Evolutionary conservation across 1,284 basidiomycete species (phyloP), one percentile per base, ranked within the genome.

Genomic region (Gymnopus androsaceus): DNA sequence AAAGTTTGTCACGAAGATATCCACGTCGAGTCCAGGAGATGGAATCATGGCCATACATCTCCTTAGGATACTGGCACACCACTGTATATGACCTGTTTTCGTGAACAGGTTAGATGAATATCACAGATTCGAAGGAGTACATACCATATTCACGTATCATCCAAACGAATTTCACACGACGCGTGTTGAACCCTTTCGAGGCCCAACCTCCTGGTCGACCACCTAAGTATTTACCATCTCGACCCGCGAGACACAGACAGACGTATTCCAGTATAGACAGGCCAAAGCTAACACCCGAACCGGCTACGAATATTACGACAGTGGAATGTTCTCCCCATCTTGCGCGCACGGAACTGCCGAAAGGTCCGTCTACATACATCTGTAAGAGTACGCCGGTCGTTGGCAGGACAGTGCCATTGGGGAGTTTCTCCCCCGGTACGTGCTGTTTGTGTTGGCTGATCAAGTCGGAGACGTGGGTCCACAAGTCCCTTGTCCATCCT

Each of bases 131-230:
- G n/a, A n/a, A n/a, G n/a, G n/a, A n/a, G n/a, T n/a, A n/a, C n/a
- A n/a, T n/a, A 89, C 89, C 81, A 66, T 88, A 92, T 67, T 94
- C 92, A 50, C 90, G 78, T 47, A 92, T 78, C 47, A 94, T 80
- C 93, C 93, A 95, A 3, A 94, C 82, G 62, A 95, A 92, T 23
- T 91, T 78, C 0, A 94, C 79, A 2, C 90, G 79, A 37, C 69
- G 75, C 1, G 82, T 84, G 56, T 75, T 73, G 61, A 80, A 83
- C 8, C 69, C 69, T 40, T 72, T 75, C 44, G 71, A 64, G 4
- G 76, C 73, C 72, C 72, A 75, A 4, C 80, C 74, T 17, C 78
- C 75, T 3, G 70, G 61, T 40, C 67, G 69, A 3, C 77, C 76
- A 14, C 79, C 80, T 19, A 77, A 69, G 65, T 67, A 69, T 58